phyloP scores from a whole-genome alignment of 2,329 filamentous ascomycete genomes.

The Epichloe uncinata region DNA sequence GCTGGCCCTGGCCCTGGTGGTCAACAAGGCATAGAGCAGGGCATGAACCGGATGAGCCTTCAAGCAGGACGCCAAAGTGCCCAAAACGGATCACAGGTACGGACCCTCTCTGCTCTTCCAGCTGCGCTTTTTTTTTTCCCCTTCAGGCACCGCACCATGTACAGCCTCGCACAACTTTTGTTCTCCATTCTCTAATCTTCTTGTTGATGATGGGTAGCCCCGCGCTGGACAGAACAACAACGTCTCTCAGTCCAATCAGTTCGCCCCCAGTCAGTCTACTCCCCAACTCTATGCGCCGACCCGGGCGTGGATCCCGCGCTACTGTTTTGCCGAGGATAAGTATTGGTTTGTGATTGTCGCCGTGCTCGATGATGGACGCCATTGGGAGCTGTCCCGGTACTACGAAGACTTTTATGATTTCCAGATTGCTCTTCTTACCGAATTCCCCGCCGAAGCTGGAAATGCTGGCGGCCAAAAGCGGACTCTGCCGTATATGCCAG shows the following conservation, averaged over 20 bases:
- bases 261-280: conserved; percentile 25
- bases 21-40: conserved; percentile 43
- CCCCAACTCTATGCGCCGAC: conserved; percentile 60
- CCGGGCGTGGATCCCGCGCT: conserved; percentile 74
- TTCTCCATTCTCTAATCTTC: not conserved
- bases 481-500: conserved; percentile 91
- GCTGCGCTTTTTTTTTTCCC: not conserved
- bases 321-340: conserved; percentile 93
- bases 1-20: conserved; percentile 24
- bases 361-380: conserved; percentile 74
- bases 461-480: conserved; percentile 68
- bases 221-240: conserved; percentile 16
- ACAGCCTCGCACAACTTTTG: not conserved
- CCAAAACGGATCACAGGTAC: conserved; percentile 16
- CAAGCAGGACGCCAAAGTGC: conserved; percentile 19
- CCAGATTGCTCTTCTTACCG: conserved; percentile 86
- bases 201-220: not conserved
- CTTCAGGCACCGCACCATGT: not conserved
- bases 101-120: not conserved
- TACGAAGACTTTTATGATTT: conserved; percentile 99
- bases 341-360: conserved; percentile 98
- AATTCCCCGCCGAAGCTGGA: conserved; percentile 84
- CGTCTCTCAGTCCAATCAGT: conserved; percentile 21
- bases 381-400: conserved; percentile 87
- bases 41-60: conserved; percentile 70